Percentiles rank a stretch among this genome's conserved stretches.
Conservation (phyloP, 1,139 yeast genomes). For the Hemisphaericaspora subhashii region DNA sequence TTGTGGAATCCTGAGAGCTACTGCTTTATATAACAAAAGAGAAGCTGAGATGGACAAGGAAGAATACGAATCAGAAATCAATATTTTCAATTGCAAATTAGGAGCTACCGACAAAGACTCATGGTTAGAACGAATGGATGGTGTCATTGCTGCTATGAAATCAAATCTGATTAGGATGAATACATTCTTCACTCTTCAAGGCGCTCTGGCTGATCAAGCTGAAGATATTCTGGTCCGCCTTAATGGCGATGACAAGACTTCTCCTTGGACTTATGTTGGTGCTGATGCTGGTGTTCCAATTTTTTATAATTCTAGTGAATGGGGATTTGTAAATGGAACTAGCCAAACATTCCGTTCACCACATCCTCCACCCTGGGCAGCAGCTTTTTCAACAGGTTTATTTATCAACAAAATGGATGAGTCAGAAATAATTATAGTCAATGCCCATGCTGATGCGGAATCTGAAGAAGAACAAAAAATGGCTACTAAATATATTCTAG, state of each 20-base stretch:
- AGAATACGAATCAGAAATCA: too few species aligned
- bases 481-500: not conserved
- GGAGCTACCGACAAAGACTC: not conserved
- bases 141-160: not conserved
- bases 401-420: conserved; percentile 21
- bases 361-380: conserved; percentile 35
- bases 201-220: conserved; percentile 28
- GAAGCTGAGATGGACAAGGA: too few species aligned
- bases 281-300: conserved; percentile 40
- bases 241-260: conserved; percentile 21
- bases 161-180: conserved; percentile 18
- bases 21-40: not conserved
- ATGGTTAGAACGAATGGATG: not conserved
- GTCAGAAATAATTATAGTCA: not conserved
- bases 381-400: conserved; percentile 43
- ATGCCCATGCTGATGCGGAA: not conserved
- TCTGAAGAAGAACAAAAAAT: not conserved
- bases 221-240: conserved; percentile 25
- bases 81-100: too few species aligned
- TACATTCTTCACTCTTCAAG: conserved; percentile 33
- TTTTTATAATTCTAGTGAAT: conserved; percentile 30
- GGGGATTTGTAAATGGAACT: too few species aligned
- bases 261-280: conserved; percentile 50
- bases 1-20: too few species aligned
- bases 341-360: too few species aligned